These are phyloP conservation scores for Ogataea parapolymorpha DNA, from an alignment of 805 yeast species.

Conservation along the genomic window DNA sequence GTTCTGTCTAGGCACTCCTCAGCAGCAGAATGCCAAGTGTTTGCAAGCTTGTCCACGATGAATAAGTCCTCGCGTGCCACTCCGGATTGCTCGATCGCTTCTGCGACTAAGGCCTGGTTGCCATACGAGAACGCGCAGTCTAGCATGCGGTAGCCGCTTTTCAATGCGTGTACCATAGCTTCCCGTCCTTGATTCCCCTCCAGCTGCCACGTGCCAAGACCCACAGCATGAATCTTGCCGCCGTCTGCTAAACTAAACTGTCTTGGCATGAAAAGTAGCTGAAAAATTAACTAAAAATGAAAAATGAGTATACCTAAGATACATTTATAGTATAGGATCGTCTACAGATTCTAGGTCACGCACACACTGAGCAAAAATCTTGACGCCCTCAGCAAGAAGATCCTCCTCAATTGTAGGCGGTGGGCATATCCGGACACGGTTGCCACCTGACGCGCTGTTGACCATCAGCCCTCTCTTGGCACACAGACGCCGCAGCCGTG, in stretches of 20 bases:
- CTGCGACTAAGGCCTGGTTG: constrained; percentile 41
- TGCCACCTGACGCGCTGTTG: constrained; percentile 21
- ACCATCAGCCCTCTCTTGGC: constrained; percentile 25
- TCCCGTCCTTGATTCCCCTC: constrained; percentile 14
- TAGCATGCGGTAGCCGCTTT: constrained; percentile 37
- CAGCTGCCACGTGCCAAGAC: constrained; percentile 25
- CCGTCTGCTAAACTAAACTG: background rate
- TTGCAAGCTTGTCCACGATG: constrained; percentile 19
- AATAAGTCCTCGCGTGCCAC: constrained; percentile 14
- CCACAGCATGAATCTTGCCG: constrained; percentile 18
- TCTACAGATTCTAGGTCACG: constrained; percentile 8
- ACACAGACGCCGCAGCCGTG: constrained; percentile 22
- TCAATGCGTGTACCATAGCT: constrained; percentile 29
- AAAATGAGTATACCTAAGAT: no score
- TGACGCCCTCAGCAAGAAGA: constrained; percentile 21
- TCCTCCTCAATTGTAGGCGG: constrained; percentile 25
- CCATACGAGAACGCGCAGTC: constrained; percentile 41
- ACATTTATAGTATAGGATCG: no score
- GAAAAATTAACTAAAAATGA: no score
- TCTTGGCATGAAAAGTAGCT: constrained; percentile 2
- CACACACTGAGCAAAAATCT: constrained; percentile 24
- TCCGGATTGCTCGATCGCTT: constrained; percentile 31
- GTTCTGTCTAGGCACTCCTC: constrained; percentile 36
- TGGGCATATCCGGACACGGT: constrained; percentile 28
- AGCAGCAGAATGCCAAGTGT: constrained; percentile 31